Conservation (phyloP, 768 basidiomycete genomes). For the Dictyophora rubrovolvata region DNA sequence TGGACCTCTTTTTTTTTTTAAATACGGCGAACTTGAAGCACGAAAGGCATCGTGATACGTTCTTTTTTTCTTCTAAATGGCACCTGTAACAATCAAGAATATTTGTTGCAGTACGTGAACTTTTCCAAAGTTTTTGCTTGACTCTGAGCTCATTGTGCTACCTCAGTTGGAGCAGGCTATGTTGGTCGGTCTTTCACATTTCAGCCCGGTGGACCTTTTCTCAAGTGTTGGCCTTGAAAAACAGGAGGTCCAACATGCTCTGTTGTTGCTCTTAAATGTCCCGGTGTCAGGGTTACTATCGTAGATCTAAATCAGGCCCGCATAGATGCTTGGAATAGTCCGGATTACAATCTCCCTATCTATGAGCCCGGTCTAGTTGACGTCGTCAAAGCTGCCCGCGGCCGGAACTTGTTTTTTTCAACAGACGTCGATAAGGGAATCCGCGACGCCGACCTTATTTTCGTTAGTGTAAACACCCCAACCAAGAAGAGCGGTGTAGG, state of each 20-base stretch:
- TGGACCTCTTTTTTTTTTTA: background rate
- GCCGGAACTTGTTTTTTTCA: constrained; percentile 94
- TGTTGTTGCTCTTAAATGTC: constrained; percentile 89
- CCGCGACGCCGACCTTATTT: constrained; percentile 92
- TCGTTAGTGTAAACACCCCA: constrained; percentile 97
- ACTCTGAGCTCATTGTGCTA: constrained; percentile 10
- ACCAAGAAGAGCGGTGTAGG: constrained; percentile 98
- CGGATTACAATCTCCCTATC: constrained; percentile 79
- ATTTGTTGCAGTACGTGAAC: constrained; percentile 77
- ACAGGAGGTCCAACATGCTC: constrained; percentile 91
- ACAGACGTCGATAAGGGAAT: constrained; percentile 92
- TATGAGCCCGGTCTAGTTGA: constrained; percentile 95
- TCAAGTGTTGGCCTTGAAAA: constrained; percentile 9
- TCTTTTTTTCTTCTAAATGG: constrained; percentile 2
- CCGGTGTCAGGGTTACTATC: constrained; percentile 89
- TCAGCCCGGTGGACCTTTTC: constrained; percentile 1
- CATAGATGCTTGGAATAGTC: constrained; percentile 93
- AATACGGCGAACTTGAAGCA: background rate
- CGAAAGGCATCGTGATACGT: background rate
- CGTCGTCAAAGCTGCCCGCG: constrained; percentile 79
- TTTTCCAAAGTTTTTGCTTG: constrained; percentile 3
- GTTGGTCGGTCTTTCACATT: constrained; percentile 51
- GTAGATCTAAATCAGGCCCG: constrained; percentile 94
- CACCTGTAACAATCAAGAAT: constrained; percentile 56
- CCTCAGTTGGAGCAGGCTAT: constrained; percentile 78